phyloP scores from a whole-genome alignment of 495 filamentous ascomycete genomes.

The Aspergillus diversus region DNA sequence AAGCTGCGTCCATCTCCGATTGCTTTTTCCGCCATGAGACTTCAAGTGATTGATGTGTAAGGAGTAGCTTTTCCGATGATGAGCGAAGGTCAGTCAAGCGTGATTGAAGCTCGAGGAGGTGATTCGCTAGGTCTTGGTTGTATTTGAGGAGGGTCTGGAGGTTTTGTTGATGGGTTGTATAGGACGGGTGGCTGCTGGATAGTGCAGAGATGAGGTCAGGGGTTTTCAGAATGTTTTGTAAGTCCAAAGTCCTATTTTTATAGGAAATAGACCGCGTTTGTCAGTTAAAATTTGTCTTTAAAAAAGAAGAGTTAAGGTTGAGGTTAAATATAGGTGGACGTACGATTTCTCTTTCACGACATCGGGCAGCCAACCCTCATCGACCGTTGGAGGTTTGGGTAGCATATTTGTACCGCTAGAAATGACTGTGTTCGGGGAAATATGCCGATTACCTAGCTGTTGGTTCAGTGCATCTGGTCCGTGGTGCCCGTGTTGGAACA shows the following conservation, averaged over 20 bases:
- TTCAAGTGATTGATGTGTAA: conserved; percentile 82
- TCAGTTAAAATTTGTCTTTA: not conserved
- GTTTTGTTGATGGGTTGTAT: conserved; percentile 50
- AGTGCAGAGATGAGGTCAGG: conserved; percentile 64
- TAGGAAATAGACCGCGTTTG: conserved; percentile 38
- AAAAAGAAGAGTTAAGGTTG: not conserved
- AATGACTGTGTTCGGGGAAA: conserved; percentile 21
- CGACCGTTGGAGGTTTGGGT: conserved; percentile 42
- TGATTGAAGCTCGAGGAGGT: conserved; percentile 65
- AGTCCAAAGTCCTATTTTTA: conserved; percentile 53
- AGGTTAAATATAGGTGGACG: not conserved
- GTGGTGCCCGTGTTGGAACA: conserved; percentile 31
- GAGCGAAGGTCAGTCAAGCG: conserved; percentile 66
- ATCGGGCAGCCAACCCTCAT: conserved; percentile 68
- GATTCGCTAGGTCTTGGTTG: conserved; percentile 68
- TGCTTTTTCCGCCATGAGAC: conserved; percentile 90
- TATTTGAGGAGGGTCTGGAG: conserved; percentile 60
- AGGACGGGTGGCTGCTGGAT: conserved; percentile 64
- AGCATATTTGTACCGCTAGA: conserved; percentile 22
- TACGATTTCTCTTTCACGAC: conserved; percentile 78
- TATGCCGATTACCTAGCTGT: conserved; percentile 26
- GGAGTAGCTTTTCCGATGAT: conserved; percentile 75
- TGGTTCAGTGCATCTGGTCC: conserved; percentile 22
- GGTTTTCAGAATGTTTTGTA: conserved; percentile 65
- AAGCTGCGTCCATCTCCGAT: conserved; percentile 79